Base-by-base conservation (phyloP, 306 rosid species). In the Morella rubra region DNA sequence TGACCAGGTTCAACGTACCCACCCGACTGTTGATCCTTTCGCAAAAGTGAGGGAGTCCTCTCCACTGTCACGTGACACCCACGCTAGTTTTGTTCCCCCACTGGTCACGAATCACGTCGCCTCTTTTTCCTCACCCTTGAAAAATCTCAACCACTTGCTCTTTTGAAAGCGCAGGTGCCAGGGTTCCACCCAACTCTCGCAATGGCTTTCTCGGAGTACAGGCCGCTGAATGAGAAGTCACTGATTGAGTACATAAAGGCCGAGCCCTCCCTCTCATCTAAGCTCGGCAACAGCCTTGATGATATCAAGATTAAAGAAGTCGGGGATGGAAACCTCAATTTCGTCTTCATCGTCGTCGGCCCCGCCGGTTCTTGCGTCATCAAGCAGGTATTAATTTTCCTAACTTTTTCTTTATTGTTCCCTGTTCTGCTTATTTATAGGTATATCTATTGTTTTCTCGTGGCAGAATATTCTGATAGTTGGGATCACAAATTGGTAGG, bases 241-340 rank as follows among this genome's bases (percentile, higher is more conserved):
- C 80, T 95, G 27, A 78, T 88, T 13, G 93, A 95, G 15, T 95
- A 95, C 90, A 84, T 95, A 16, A 85, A 85, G 85, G 71, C 87
- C 54, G 87, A 87, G 6, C 97, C 98, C 11, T 20, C 87, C 14
- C 90, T 95, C 68, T 88, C 91, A 11, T 90, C 94, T 37, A 84
- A 81, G 76, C 87, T 92, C 32, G 90, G 41, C 5, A 73, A 79
- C 76, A 86, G 84, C 45, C 74, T 95, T 47, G 88, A 91, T 56
- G 76, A 78, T 72, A 40, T 95, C 52, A 15, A 77, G 32, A 74
- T 88, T 74, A 86, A 90, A 76, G 97, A 95, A 86, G 96, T 95
- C 64, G 97, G 98, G 45, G 97, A 90, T 78, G 98, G 97, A n/a
- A 92, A 95, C 83, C 92, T 92, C 44, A 95, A 95, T 69, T 88